A percentile compares a stretch with the other conserved stretches of the same genome.
These are phyloP conservation scores for Millerago galiae DNA, from an alignment of 805 yeast genomes.

Conservation along the genomic window DNA sequence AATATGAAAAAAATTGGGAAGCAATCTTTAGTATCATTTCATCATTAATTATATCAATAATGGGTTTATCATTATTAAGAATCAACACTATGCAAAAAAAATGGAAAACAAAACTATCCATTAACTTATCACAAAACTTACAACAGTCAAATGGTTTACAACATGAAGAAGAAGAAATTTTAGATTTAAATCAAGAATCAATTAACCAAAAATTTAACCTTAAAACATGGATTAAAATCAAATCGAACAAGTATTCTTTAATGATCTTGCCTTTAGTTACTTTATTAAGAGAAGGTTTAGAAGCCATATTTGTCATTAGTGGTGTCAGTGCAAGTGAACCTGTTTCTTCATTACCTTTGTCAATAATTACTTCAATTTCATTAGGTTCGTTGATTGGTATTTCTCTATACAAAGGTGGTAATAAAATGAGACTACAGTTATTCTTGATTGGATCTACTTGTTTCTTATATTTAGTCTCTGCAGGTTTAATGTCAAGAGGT, in stretches of 20 bases:
- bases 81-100: conserved; percentile 78
- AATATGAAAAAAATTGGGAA: conserved; percentile 87
- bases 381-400: conserved; percentile 63
- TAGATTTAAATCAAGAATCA: conserved; percentile 13
- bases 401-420: conserved; percentile 70
- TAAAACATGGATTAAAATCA: conserved; percentile 12
- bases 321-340: conserved; percentile 81
- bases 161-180: conserved; percentile 13
- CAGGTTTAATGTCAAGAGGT: conserved; percentile 83
- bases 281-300: conserved; percentile 83
- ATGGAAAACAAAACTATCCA: conserved; percentile 68
- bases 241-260: conserved; percentile 53
- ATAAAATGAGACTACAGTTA: conserved; percentile 65
- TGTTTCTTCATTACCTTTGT: conserved; percentile 53
- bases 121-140: conserved; percentile 43
- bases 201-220: conserved; percentile 1
- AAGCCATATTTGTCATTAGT: conserved; percentile 86
- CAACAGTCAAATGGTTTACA: conserved; percentile 8
- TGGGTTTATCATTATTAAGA: conserved; percentile 81
- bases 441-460: conserved; percentile 75
- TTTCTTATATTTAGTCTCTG: conserved; percentile 77
- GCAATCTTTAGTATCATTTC: conserved; percentile 78
- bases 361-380: conserved; percentile 52
- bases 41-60: conserved; percentile 69
- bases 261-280: conserved; percentile 80